Conservation (phyloP, 2,329 filamentous ascomycete species). For the Colletotrichum acutatum region DNA sequence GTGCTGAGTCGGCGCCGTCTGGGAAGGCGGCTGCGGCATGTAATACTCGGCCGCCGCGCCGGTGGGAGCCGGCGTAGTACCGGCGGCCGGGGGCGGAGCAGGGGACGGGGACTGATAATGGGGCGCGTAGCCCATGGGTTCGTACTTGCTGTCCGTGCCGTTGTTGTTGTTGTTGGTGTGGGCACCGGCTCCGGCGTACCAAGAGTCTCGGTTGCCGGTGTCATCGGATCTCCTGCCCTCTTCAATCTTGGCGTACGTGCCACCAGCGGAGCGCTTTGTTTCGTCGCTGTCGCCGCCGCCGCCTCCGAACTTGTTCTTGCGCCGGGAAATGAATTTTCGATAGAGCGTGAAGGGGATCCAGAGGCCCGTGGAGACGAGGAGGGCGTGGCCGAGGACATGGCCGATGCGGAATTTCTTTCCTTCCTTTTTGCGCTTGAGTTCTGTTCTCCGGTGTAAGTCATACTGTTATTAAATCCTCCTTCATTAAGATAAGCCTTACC, state of each 20-base stretch:
- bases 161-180: neutral
- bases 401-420: conserved; percentile 33
- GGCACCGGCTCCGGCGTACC: conserved; percentile 29
- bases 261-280: neutral
- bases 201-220: conserved; percentile 3
- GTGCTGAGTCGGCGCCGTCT: conserved; percentile 23
- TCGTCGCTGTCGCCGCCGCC: neutral
- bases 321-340: conserved; percentile 39
- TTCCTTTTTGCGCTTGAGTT: conserved; percentile 33
- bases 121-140: conserved; percentile 21
- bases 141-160: conserved; percentile 13
- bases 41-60: conserved; percentile 29
- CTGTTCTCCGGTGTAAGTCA: conserved; percentile 1
- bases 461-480: neutral
- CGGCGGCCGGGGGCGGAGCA: neutral
- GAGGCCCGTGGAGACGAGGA: conserved; percentile 35
- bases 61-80: conserved; percentile 1
- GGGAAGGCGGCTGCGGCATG: conserved; percentile 23
- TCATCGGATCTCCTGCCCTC: conserved; percentile 23
- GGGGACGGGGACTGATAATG: neutral
- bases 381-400: conserved; percentile 28
- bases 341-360: conserved; percentile 38
- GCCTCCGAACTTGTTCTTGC: neutral
- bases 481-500: neutral
- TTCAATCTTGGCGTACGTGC: conserved; percentile 35